A percentile compares a stretch with the other conserved stretches of the same genome.
Conservation (phyloP, 2,329 filamentous ascomycete genomes). For the Botryotinia narcissicola region DNA sequence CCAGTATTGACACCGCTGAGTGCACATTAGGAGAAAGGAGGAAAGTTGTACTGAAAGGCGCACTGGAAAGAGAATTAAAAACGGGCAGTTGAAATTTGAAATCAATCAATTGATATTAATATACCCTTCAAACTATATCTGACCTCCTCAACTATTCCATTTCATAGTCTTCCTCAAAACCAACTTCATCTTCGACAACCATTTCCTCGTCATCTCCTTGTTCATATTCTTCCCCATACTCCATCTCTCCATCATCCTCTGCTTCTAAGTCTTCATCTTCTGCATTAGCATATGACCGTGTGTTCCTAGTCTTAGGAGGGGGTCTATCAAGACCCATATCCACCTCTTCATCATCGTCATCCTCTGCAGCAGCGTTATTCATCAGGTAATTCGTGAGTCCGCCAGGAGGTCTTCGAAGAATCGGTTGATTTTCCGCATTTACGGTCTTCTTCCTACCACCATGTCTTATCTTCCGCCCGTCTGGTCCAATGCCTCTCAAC, state of each 20-base stretch:
- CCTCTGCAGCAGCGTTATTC: neutral
- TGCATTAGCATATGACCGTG: conserved; percentile 9
- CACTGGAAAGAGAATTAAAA: conserved; percentile 53
- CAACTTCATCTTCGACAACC: conserved; percentile 26
- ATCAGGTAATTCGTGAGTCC: conserved; percentile 14
- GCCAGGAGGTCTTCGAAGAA: conserved; percentile 17
- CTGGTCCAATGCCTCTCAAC: conserved; percentile 9
- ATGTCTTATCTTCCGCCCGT: conserved; percentile 7
- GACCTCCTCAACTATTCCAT: neutral
- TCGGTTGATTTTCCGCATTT: neutral
- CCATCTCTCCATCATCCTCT: conserved; percentile 1
- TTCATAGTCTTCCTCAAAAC: conserved; percentile 4
- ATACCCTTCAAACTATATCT: neutral
- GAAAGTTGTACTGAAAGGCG: neutral
- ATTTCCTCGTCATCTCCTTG: conserved; percentile 3
- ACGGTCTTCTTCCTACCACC: conserved; percentile 17
- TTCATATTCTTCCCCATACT: conserved; percentile 11
- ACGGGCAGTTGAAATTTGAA: accelerated
- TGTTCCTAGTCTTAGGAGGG: neutral
- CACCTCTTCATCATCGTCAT: neutral
- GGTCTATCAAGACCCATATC: neutral
- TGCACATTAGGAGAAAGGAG: neutral
- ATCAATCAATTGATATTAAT: neutral
- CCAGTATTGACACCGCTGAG: neutral
- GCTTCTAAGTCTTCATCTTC: conserved; percentile 12